A percentile compares a stretch with the other conserved stretches of the same genome.
These are phyloP conservation scores for Prunus padus DNA, from an alignment of 306 rosid genomes.

Conservation along the genomic window DNA sequence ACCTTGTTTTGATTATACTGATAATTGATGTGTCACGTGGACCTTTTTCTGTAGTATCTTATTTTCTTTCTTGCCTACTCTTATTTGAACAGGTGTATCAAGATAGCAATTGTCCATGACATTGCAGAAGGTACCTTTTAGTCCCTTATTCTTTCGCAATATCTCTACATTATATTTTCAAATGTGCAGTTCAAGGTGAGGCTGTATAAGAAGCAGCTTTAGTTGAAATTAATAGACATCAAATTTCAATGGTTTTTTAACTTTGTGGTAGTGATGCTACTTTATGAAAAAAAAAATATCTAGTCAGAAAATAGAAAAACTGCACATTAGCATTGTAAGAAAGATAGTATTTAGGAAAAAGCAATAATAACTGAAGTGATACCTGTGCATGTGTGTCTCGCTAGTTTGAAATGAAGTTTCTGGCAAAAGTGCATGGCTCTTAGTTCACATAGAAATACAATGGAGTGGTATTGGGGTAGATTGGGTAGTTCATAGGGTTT, in stretches of 20 bases:
- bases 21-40: not conserved
- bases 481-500: not conserved
- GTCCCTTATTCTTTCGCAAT: slow-evolving; percentile 14
- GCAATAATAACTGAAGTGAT: not conserved
- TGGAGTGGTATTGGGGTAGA: not conserved
- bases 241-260: not conserved
- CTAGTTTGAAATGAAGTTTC: slow-evolving; percentile 3
- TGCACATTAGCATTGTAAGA: not conserved
- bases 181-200: not conserved
- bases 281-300: not conserved
- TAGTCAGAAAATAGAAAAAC: not conserved
- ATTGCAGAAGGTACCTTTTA: slow-evolving; percentile 80
- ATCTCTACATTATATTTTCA: not conserved
- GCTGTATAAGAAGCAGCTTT: not conserved
- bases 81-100: slow-evolving; percentile 65
- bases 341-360: not conserved
- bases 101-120: slow-evolving; percentile 92
- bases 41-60: not conserved
- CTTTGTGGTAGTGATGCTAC: not conserved
- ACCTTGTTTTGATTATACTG: not conserved
- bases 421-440: not conserved
- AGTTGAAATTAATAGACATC: not conserved
- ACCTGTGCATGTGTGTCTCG: not conserved
- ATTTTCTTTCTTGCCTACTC: slow-evolving; percentile 8
- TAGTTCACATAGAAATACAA: not conserved